Conservation (phyloP, 176 grass and related monocot species). For the Triticum timopheevii region DNA sequence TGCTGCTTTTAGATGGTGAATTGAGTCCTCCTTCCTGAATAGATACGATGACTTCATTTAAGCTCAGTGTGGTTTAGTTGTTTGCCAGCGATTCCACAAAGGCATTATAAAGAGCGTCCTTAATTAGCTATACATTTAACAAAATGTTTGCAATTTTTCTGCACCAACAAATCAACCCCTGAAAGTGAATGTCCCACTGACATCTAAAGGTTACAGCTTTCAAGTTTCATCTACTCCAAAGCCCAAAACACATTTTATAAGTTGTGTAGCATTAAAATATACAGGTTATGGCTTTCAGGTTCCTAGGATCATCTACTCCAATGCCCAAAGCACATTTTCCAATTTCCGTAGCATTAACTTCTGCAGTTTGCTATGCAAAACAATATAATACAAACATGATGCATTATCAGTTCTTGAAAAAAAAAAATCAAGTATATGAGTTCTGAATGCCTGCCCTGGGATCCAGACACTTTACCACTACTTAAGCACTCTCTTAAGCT, state of each 20-base stretch:
- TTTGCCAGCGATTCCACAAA: background rate
- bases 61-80: background rate
- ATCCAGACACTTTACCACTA: background rate
- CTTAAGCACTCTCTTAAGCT: background rate
- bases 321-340: background rate
- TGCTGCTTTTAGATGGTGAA: background rate
- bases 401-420: background rate
- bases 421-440: background rate
- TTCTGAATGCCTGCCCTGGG: background rate
- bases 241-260: too few relatives aligned
- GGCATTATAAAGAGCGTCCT: too few relatives aligned
- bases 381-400: background rate
- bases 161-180: background rate
- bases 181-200: background rate
- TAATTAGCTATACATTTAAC: too few relatives aligned
- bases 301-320: too few relatives aligned
- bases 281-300: background rate
- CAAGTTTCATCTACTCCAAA: background rate
- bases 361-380: background rate
- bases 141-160: background rate
- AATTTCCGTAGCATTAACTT: background rate
- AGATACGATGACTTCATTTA: background rate
- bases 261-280: background rate
- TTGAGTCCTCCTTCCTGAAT: background rate
- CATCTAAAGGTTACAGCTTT: background rate